phyloP scores from a whole-genome alignment of 1,284 basidiomycete genomes.

The Trichosporon asahii region DNA sequence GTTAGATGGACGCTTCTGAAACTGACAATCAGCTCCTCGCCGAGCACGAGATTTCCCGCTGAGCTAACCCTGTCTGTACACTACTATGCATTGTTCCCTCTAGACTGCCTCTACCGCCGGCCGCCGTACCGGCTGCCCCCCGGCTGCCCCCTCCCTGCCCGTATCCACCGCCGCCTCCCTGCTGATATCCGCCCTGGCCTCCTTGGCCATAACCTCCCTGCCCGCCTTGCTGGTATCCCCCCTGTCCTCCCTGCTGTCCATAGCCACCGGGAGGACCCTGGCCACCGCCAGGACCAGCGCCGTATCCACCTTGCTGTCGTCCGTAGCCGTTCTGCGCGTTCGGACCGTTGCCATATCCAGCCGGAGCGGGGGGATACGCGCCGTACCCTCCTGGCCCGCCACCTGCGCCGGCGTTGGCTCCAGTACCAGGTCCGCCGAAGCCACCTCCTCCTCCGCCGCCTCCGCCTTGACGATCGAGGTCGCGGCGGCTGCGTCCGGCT shows the following conservation, averaged over 20 bases:
- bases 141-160: slow-evolving; percentile 15
- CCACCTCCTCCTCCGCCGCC: background rate
- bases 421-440: background rate
- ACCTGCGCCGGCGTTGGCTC: slow-evolving; percentile 3
- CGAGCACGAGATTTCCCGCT: slow-evolving; percentile 73
- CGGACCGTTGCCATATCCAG: slow-evolving; percentile 12
- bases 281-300: slow-evolving; percentile 11
- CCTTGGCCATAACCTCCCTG: slow-evolving; percentile 2
- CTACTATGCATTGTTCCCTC: slow-evolving; percentile 21
- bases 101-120: slow-evolving; percentile 8
- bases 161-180: slow-evolving; percentile 1
- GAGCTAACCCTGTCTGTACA: slow-evolving; percentile 11
- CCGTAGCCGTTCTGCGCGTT: slow-evolving; percentile 15
- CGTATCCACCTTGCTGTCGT: slow-evolving; percentile 12
- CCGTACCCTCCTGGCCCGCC: slow-evolving; percentile 26
- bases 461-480: background rate
- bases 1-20: slow-evolving; percentile 30
- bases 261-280: background rate
- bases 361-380: slow-evolving; percentile 11
- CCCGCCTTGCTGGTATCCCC: background rate
- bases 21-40: slow-evolving; percentile 65
- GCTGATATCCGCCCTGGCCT: slow-evolving; percentile 11
- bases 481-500: background rate
- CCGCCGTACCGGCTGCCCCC: slow-evolving; percentile 15
- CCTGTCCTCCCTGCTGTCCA: slow-evolving; percentile 7